Percentiles rank a stretch among this genome's conserved stretches.
These are phyloP conservation scores for Coemansia biformis DNA, from an alignment of 192 early-diverging fungal genomes.

Conservation along the genomic window DNA sequence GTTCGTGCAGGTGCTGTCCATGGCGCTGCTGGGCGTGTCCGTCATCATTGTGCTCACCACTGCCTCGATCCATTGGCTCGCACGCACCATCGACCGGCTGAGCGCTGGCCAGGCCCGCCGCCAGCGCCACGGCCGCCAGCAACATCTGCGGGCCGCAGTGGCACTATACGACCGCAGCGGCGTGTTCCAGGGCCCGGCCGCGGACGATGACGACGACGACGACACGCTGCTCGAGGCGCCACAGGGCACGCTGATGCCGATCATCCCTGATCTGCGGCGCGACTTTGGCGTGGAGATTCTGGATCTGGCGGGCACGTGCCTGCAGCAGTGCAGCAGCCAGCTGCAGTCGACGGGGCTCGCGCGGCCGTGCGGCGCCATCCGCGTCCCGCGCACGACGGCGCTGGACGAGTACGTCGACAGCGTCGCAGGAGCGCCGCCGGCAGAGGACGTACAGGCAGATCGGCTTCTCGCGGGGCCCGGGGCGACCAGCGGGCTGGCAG, in stretches of 20 bases:
- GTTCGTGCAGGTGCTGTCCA: conserved; percentile 40
- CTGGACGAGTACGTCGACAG: conserved; percentile 37
- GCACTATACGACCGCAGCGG: conserved; percentile 33
- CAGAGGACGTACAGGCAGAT: no score
- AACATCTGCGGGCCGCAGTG: background rate
- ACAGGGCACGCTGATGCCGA: conserved; percentile 13
- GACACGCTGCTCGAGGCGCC: conserved; percentile 22
- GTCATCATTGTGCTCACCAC: conserved; percentile 34
- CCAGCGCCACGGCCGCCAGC: background rate
- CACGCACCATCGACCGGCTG: conserved; percentile 21
- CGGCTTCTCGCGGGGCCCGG: background rate
- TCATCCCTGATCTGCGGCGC: conserved; percentile 30
- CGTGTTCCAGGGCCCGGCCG: conserved; percentile 27
- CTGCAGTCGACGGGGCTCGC: conserved; percentile 27
- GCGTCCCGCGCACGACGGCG: conserved; percentile 33
- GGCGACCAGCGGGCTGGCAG: conserved; percentile 11
- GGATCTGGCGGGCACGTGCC: conserved; percentile 45
- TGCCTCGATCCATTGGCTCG: conserved; percentile 28
- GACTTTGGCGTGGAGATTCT: conserved; percentile 46
- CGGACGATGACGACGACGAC: conserved; percentile 11
- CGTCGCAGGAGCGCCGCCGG: background rate
- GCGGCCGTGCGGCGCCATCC: conserved; percentile 24
- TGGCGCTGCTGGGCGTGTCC: conserved; percentile 24
- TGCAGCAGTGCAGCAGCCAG: conserved; percentile 44
- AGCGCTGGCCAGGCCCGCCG: conserved; percentile 5